Evolutionary conservation across 768 basidiomycete species (phyloP), one percentile per base, ranked within the genome.

Genomic region (Mycena belliarum): DNA sequence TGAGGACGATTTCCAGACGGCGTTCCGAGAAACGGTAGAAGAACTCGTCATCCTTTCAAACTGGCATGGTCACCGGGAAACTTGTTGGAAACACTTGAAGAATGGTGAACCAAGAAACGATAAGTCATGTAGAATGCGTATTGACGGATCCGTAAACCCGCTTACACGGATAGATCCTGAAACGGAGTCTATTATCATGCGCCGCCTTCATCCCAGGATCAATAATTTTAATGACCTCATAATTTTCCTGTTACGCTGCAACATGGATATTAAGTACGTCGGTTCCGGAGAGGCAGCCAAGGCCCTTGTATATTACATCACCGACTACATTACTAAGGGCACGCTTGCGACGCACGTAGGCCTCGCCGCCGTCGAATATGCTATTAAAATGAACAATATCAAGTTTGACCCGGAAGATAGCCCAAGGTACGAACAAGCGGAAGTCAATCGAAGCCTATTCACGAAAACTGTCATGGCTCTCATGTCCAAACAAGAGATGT

Each of bases 281-380:
- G 64, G 65, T 3, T 71, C 68, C 0, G 70, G 72, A 0, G 49
- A 64, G 21, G 65, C 65, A 1, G 69, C 70, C 6, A 72, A 70
- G 37, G 70, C 69, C 0, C 59, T 69, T 4, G 28, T 73, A n/a
- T 70, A 65, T 44, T 73, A 73, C 29, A 58, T 73, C 3, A 72
- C 72, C 1, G 72, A 73, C 54, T 73, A 73, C 45, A 69, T 73
- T 18, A 72, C 70, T 0, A 73, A 72, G 46, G n/a, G 57, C 4
- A 32, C 45, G 20, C 28, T 70, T 12, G 59, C 66, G 5, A 42
- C 58, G 0, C 60, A 70, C 43, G 48, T 57, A 9, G 57, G 65
- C 9, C 49, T 65, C 2, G 55, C 45, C 1, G 67, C 65, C 0
- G n/a, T 64, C 12, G 6, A 7, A 1, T 25, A 52, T 25, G 52